Conservation (phyloP, 2,329 filamentous ascomycete species). For the Exophiala xenobiotica region DNA sequence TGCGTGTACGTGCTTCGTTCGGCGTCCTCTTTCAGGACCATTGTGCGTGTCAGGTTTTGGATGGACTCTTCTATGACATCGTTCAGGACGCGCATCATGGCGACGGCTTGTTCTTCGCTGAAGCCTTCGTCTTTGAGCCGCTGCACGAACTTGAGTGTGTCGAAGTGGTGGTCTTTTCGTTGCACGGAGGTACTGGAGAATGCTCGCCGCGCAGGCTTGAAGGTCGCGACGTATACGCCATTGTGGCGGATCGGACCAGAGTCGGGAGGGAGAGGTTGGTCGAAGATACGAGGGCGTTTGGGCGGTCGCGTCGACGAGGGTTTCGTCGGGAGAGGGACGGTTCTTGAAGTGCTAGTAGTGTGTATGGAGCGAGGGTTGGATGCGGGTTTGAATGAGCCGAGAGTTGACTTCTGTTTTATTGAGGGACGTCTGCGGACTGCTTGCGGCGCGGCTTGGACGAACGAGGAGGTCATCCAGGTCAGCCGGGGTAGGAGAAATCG, state of each 20-base stretch:
- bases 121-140: slow-evolving; percentile 86
- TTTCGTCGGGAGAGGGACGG: not conserved
- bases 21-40: slow-evolving; percentile 86
- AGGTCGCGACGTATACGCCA: slow-evolving; percentile 48
- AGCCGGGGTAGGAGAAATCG: not conserved
- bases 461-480: slow-evolving; percentile 16
- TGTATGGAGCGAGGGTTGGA: slow-evolving; percentile 17
- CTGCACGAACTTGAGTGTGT: slow-evolving; percentile 96
- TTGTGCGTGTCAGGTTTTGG: slow-evolving; percentile 93
- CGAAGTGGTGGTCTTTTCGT: slow-evolving; percentile 87
- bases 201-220: slow-evolving; percentile 42
- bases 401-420: slow-evolving; percentile 3
- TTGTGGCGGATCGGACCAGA: slow-evolving; percentile 43
- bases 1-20: slow-evolving; percentile 64
- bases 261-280: slow-evolving; percentile 15
- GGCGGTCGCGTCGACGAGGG: slow-evolving; percentile 7
- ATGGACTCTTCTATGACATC: slow-evolving; percentile 98
- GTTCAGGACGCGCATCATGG: slow-evolving; percentile 97
- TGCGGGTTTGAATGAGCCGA: slow-evolving; percentile 12
- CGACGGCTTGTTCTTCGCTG: slow-evolving; percentile 89
- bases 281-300: slow-evolving; percentile 11
- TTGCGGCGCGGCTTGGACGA: slow-evolving; percentile 17
- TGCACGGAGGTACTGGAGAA: slow-evolving; percentile 64
- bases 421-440: slow-evolving; percentile 9
- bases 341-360: slow-evolving; percentile 1